Conservation (phyloP, 2,329 filamentous ascomycete species). For the Claviceps citrina region DNA sequence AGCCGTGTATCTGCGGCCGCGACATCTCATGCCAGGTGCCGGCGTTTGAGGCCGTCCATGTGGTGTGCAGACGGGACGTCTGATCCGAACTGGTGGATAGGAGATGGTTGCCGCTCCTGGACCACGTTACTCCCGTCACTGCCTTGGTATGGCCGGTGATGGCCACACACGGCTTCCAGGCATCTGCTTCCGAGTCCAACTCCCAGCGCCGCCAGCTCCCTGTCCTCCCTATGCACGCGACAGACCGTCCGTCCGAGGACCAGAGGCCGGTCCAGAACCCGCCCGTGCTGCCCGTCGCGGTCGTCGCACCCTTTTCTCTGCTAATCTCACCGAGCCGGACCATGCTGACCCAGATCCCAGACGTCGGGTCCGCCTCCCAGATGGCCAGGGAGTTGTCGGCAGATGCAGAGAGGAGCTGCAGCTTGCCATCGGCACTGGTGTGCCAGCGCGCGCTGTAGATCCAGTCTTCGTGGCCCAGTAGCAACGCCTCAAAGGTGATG, state of each 20-base stretch:
- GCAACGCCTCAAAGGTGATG: conserved; percentile 80
- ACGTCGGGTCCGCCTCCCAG: conserved; percentile 72
- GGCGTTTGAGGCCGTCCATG: conserved; percentile 44
- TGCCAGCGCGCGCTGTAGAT: conserved; percentile 81
- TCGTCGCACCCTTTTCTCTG: conserved; percentile 86
- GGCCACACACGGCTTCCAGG: conserved; percentile 64
- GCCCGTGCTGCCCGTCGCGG: conserved; percentile 86
- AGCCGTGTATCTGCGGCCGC: conserved; percentile 91
- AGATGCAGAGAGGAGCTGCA: conserved; percentile 74
- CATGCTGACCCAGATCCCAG: conserved; percentile 81
- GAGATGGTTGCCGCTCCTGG: conserved; percentile 65
- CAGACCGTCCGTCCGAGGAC: conserved; percentile 59
- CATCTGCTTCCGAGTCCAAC: conserved; percentile 41
- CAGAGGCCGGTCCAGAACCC: conserved; percentile 95
- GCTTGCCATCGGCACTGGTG: conserved; percentile 31
- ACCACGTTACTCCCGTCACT: conserved; percentile 74
- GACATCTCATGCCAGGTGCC: conserved; percentile 89
- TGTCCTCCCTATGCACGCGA: conserved; percentile 74
- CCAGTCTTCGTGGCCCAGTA: conserved; percentile 96
- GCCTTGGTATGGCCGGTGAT: conserved; percentile 72
- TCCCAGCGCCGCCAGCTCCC: conserved; percentile 88
- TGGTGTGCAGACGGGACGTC: conserved; percentile 73
- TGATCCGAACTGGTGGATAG: conserved; percentile 85
- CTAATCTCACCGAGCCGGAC: conserved; percentile 86
- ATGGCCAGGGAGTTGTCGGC: conserved; percentile 90